Base-by-base conservation (phyloP, 225 moss, liverwort and hornwort genomes). In the Physcomitrellopsis africana region DNA sequence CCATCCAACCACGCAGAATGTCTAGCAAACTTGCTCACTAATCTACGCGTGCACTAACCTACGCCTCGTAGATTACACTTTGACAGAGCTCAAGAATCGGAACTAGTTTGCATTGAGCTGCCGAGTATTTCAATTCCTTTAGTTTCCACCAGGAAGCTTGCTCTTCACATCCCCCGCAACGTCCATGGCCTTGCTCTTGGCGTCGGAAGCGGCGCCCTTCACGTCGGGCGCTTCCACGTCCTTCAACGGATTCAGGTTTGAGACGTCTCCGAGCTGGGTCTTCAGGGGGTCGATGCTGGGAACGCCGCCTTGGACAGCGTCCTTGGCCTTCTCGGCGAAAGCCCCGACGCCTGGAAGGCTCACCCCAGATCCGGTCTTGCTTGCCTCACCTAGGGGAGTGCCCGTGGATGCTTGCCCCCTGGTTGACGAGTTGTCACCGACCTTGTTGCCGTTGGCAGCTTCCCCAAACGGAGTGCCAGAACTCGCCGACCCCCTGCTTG, bases 101-200 rank as follows among this genome's bases (percentile, higher is more conserved):
- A 29, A 29, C 29, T 29, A 1, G 29, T 29, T 29, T 29, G 29
- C 29, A 29, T 29, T 29, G 29, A 29, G 29, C 29, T 29, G 29
- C 4, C 29, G 4, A 29, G 29, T 29, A 4, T 29, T 29, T 29
- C 29, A 4, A 29, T 29, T 29, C 29, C 2, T 11, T 59, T 55
- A 73, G 13, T 81, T 76, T 52, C 59, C 67, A 14, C 73, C 79
- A 0, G 68, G 79, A n/a, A 74, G 68, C 63, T 74, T 78, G 74
- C 51, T 65, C 74, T 82, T 78, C 14, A 78, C 29, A 2, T 32
- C 69, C 8, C 44, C 72, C 9, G 47, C 72, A 10, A 68, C 54
- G 15, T 32, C 41, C 8, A 43, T 22, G 1, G 74, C 77, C 17
- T 58, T 57, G 51, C 63, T 57, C 68, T 74, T 78, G 10, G 76